Conservation (phyloP, 768 basidiomycete species). For the Russula griseocarnosa region DNA sequence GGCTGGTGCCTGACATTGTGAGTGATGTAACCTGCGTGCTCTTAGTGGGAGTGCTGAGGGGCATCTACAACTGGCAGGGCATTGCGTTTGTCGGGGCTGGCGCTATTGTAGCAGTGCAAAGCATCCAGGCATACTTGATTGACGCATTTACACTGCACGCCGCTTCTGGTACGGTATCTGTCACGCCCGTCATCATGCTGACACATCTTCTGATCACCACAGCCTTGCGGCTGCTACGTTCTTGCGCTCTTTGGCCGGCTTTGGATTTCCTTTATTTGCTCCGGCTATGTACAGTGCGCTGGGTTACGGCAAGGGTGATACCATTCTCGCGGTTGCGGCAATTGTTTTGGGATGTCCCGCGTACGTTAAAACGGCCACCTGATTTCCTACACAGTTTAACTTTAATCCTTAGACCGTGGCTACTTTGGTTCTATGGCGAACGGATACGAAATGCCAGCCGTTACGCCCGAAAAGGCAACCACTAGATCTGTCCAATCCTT, state of each 20-base stretch:
- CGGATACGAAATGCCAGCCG: constrained; percentile 36
- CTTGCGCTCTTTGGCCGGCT: constrained; percentile 64
- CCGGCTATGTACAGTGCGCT: constrained; percentile 62
- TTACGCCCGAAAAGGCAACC: constrained; percentile 1
- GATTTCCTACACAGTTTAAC: constrained; percentile 28
- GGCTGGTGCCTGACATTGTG: constrained; percentile 70
- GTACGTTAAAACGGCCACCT: constrained; percentile 25
- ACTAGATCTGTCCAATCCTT: neutral
- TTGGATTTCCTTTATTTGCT: constrained; percentile 73
- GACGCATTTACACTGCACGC: constrained; percentile 64
- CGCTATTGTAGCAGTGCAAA: constrained; percentile 55
- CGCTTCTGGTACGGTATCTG: constrained; percentile 50
- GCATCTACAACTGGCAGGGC: constrained; percentile 41
- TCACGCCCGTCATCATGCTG: neutral
- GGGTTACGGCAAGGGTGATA: constrained; percentile 67
- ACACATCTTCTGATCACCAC: constrained; percentile 16
- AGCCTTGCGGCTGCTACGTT: constrained; percentile 68
- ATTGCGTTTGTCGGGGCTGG: constrained; percentile 57
- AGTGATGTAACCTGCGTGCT: neutral
- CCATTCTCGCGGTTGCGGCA: constrained; percentile 55
- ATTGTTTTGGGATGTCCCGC: constrained; percentile 57
- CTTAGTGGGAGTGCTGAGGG: neutral
- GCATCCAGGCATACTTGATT: constrained; percentile 63
- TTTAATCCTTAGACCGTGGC: constrained; percentile 39
- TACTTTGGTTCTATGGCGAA: constrained; percentile 47